Conservation (phyloP, 768 basidiomycete species). For the Serendipita sp. region DNA sequence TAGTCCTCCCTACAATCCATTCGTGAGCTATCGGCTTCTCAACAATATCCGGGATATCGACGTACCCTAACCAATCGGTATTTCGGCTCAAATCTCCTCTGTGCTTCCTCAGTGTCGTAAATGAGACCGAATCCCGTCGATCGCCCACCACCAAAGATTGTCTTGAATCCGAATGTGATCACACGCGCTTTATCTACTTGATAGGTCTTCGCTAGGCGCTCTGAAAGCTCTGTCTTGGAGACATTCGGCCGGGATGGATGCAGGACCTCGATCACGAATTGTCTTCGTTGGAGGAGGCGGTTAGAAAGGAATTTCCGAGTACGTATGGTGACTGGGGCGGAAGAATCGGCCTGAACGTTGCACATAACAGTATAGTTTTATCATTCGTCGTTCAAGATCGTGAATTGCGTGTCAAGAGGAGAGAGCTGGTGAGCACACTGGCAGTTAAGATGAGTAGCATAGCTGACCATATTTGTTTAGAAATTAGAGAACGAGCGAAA, state of each 20-base stretch:
- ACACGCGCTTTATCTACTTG: conserved; percentile 84
- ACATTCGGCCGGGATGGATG: conserved; percentile 95
- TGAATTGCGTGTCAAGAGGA: neutral
- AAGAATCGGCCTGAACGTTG: conserved; percentile 46
- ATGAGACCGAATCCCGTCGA: conserved; percentile 96
- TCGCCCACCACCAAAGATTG: conserved; percentile 94
- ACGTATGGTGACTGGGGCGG: conserved; percentile 84
- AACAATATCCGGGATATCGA: conserved; percentile 13
- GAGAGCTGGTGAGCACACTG: too few species aligned
- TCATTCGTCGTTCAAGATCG: neutral
- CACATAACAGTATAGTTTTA: conserved; percentile 12
- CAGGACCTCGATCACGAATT: conserved; percentile 88
- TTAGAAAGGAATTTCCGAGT: conserved; percentile 99
- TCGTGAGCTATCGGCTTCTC: neutral
- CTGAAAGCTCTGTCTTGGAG: conserved; percentile 76
- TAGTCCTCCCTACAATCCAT: conserved; percentile 41
- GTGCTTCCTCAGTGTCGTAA: conserved; percentile 88
- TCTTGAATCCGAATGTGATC: conserved; percentile 86
- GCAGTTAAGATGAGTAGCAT: too few species aligned
- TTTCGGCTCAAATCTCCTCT: conserved; percentile 95
- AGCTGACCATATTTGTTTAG: neutral
- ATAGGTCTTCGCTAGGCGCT: conserved; percentile 85
- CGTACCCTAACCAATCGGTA: conserved; percentile 87
- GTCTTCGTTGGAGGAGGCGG: conserved; percentile 87
- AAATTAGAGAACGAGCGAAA: neutral